Base-by-base conservation (phyloP, 1,139 yeast genomes). In the Yamadazyma diospyri region DNA sequence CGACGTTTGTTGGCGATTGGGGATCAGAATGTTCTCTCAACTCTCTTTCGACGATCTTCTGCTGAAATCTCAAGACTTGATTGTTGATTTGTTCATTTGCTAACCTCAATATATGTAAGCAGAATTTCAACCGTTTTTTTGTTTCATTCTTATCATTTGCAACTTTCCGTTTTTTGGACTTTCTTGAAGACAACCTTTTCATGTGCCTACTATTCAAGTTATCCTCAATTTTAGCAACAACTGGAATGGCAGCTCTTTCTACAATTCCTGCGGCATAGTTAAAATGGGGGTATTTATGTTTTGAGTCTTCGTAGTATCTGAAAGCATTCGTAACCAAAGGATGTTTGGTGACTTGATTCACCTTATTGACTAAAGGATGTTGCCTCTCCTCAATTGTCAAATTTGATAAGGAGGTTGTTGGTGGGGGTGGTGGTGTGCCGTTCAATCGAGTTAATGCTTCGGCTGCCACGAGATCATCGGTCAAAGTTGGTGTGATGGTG, bases 31-130 rank as follows among this genome's bases (percentile, higher is more conserved):
- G 8, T 16, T 20, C 11, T 14, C 24, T 20, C 8, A 48, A 38
- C 40, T 51, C 52, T 27, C 52, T 41, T 41, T 58, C 65, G 12
- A 40, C 33, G 10, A 69, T 57, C 37, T 56, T 57, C 23, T 53
- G 56, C 49, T 83, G 89, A 32, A 85, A 64, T 36, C 68, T 71
- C 35, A 60, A 61, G n/a, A 84, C 82, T 48, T 82, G 81, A 25
- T 70, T 58, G 23, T 78, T 77, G 18, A 86, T 70, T 40, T 80
- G 82, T 41, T 77, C 81, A 50, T 83, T 86, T 6, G 95, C 95
- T 29, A 84, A 67, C 50, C 81, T 77, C 38, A 86, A 64, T 40
- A 87, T 62, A 40, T 82, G 86, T 36, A 86, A 64, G 46, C 94
- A 81, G 37, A 86, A 80, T 32, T 85, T 76, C 33, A 86, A 57